Evolutionary conservation across 2,329 filamentous ascomycete species (phyloP).

Genomic region (Elsinoe australis): DNA sequence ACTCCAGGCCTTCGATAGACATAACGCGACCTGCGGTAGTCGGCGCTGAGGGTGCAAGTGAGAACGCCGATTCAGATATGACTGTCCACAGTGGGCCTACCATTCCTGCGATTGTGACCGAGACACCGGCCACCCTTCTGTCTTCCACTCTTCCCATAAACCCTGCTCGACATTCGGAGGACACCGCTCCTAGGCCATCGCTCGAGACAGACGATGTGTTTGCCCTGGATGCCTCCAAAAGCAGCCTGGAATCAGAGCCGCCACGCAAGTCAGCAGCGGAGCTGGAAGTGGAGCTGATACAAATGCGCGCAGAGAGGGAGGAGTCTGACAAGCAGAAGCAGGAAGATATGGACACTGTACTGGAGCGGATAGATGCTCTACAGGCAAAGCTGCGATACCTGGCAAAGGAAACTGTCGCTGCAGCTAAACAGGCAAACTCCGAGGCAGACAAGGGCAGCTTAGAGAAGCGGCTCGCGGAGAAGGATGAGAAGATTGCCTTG

Average conservation of each 20-base stretch:
- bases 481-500: slow-evolving; percentile 80
- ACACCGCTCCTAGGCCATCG: slow-evolving; percentile 22
- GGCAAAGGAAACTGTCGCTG: slow-evolving; percentile 67
- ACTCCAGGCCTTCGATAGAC: slow-evolving; percentile 34
- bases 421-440: slow-evolving; percentile 62
- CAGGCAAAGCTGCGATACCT: slow-evolving; percentile 88
- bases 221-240: slow-evolving; percentile 1
- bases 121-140: slow-evolving; percentile 23
- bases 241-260: slow-evolving; percentile 2
- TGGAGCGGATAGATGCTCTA: slow-evolving; percentile 85
- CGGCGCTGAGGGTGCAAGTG: slow-evolving; percentile 13
- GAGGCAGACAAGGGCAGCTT: slow-evolving; percentile 55
- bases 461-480: slow-evolving; percentile 77
- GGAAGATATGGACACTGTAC: slow-evolving; percentile 73
- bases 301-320: slow-evolving; percentile 45
- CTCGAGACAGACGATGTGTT: background rate
- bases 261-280: slow-evolving; percentile 25
- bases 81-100: no score
- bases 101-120: slow-evolving; percentile 2
- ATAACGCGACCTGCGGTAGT: slow-evolving; percentile 21
- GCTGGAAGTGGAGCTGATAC: slow-evolving; percentile 40
- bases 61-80: no score
- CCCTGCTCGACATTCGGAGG: slow-evolving; percentile 28
- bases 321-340: slow-evolving; percentile 55
- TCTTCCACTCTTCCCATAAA: slow-evolving; percentile 31